Base-by-base conservation (phyloP, 2,329 filamentous ascomycete genomes). In the Colletotrichum echinochloae region DNA sequence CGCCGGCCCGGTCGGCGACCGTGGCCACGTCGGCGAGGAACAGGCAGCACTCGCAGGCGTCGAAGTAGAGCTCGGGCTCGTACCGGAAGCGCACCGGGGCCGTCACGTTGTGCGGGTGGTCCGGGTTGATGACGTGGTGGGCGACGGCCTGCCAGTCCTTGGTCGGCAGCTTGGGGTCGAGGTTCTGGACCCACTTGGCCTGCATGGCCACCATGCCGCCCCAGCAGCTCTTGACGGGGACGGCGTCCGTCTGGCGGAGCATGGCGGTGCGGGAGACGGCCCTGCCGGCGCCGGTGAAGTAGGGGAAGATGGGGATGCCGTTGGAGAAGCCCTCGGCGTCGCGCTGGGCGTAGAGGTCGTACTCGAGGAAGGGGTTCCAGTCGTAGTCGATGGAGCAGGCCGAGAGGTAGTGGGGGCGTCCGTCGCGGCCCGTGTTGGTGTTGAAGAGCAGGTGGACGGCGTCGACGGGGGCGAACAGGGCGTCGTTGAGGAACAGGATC, bases 181-280 rank as follows among this genome's bases (percentile, higher is more conserved):
- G 52, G 73, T 83, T 80, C 74, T 90, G 87, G 56, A 91, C 87
- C 78, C 87, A 89, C 56, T 81, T 80, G 1, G 88, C 89, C 76
- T 91, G 86, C 79, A 90, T 90, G 2, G 88, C 88, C 2, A 89
- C 90, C 88, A 94, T 94, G 28, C 92, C 92, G 62, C 91, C 91
- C 92, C 92, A 94, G 80, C 92, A 94, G 73, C 90, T 90, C 74
- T 87, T 88, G 1, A 94, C 92, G 11, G 89, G 86, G 1, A 94
- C 91, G 0, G 91, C 88, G 73, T 91, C 89, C 46, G 78, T 85
- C 65, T 89, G 87, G 0, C 81, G 82, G 1, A 92, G 78, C 23
- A 94, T 89, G 76, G 92, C 91, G 5, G 84, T 82, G 54, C 91
- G 85, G 46, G 86, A 89, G n/a, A 81, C 80, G 0, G 82, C 88